These are phyloP conservation scores for Diaporthe caulivora DNA, from an alignment of 2,329 filamentous ascomycete species.

Conservation along the genomic window DNA sequence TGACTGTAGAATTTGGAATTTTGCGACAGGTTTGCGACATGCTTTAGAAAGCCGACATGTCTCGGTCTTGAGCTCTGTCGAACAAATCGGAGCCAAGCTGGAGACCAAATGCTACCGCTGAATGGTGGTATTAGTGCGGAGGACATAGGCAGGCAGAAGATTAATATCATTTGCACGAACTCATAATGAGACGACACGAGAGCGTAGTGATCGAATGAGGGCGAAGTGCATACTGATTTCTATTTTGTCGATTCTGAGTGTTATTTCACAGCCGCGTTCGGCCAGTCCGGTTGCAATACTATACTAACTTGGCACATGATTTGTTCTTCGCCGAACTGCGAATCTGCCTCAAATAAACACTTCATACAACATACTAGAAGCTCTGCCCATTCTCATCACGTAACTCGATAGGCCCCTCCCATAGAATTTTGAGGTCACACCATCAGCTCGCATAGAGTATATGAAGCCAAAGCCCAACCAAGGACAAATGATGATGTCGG, in stretches of 20 bases:
- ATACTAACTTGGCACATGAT: not conserved
- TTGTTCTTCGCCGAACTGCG: not conserved
- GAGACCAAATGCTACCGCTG: not conserved
- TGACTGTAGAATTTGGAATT: not conserved
- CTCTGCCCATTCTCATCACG: too few species aligned
- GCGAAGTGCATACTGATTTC: too few species aligned
- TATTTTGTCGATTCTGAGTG: too few species aligned
- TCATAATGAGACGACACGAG: not conserved
- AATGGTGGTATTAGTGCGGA: not conserved
- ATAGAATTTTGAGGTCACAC: not conserved
- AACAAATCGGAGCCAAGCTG: not conserved
- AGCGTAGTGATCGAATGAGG: not conserved
- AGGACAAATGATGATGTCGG: not conserved
- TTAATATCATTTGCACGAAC: slow-evolving; percentile 1
- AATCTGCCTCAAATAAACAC: not conserved
- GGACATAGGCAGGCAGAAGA: not conserved
- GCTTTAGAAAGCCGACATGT: not conserved
- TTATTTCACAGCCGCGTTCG: too few species aligned
- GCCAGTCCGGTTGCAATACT: not conserved
- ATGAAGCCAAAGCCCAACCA: not conserved
- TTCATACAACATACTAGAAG: not conserved
- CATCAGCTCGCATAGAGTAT: not conserved
- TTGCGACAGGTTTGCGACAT: not conserved
- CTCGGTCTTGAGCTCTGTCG: not conserved
- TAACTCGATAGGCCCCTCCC: not conserved